Conservation (phyloP, 2,329 filamentous ascomycete species). For the Fusarium nodosum region DNA sequence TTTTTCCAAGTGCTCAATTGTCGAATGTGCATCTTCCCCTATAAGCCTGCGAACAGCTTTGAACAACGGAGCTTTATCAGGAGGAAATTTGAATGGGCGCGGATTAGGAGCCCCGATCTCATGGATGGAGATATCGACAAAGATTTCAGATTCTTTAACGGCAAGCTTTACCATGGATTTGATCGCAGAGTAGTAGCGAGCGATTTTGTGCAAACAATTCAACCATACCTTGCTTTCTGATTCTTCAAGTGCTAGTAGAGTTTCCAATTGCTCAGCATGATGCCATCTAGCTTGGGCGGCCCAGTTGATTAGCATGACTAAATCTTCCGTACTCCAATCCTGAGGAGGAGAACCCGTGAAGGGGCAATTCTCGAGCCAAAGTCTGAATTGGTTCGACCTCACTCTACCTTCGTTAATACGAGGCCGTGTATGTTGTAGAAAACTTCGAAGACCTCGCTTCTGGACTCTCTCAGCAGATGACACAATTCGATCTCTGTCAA, state of each 20-base stretch:
- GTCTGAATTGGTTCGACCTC: neutral
- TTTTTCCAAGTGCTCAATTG: constrained; percentile 30
- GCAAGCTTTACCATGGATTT: constrained; percentile 51
- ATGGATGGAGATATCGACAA: constrained; percentile 9
- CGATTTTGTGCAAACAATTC: constrained; percentile 46
- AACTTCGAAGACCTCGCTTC: neutral
- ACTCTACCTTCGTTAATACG: no score
- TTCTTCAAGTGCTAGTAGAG: constrained; percentile 13
- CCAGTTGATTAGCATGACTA: constrained; percentile 35
- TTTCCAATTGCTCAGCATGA: constrained; percentile 43
- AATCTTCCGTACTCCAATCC: neutral
- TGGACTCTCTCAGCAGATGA: neutral
- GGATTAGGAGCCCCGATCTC: neutral
- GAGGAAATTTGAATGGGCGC: neutral
- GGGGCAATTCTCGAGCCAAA: constrained; percentile 2
- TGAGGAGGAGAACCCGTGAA: neutral
- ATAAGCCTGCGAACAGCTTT: neutral
- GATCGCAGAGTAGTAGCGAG: constrained; percentile 47
- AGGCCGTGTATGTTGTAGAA: neutral
- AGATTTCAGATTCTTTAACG: constrained; percentile 41
- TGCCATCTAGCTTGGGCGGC: constrained; percentile 47
- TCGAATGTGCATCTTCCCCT: neutral
- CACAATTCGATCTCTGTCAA: constrained; percentile 1
- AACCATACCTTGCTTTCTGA: constrained; percentile 33
- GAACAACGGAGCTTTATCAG: neutral